Evolutionary conservation across 805 yeast species (phyloP).

Genomic region (Ogataea naganishii): DNA sequence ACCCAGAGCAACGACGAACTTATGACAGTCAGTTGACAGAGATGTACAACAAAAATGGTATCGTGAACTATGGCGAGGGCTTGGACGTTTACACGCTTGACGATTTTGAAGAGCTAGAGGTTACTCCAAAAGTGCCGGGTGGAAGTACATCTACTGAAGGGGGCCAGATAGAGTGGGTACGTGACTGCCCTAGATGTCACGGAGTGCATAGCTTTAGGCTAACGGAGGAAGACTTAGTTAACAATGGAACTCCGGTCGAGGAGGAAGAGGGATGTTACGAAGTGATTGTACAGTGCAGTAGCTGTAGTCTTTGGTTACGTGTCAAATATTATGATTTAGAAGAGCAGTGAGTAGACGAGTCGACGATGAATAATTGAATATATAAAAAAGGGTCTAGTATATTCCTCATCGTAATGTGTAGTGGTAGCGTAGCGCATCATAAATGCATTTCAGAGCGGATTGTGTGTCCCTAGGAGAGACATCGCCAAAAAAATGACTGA

Average conservation of each 20-base stretch:
- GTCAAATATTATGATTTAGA: slow-evolving; percentile 54
- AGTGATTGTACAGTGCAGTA: slow-evolving; percentile 68
- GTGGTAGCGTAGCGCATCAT: background rate
- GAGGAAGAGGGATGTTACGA: slow-evolving; percentile 47
- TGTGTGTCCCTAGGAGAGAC: too few relatives aligned
- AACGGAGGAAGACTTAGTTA: slow-evolving; percentile 51
- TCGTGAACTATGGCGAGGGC: slow-evolving; percentile 50
- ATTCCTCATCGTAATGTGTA: too few relatives aligned
- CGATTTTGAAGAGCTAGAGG: slow-evolving; percentile 35
- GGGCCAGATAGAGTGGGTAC: too few relatives aligned
- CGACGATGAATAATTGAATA: background rate
- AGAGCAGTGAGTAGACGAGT: slow-evolving; percentile 6
- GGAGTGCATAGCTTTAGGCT: slow-evolving; percentile 44
- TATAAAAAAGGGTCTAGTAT: background rate
- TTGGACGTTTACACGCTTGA: slow-evolving; percentile 60
- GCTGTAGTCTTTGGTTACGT: slow-evolving; percentile 82
- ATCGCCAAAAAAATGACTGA: too few relatives aligned
- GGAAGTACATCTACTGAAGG: too few relatives aligned
- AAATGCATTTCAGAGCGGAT: too few relatives aligned
- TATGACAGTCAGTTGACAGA: slow-evolving; percentile 44
- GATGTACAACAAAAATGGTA: slow-evolving; percentile 27
- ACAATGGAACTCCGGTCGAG: slow-evolving; percentile 30
- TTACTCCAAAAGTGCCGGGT: too few relatives aligned
- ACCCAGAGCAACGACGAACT: slow-evolving; percentile 27
- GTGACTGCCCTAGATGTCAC: slow-evolving; percentile 63